phyloP scores from a whole-genome alignment of 257 asterid species.

The Solanum virginianum region DNA sequence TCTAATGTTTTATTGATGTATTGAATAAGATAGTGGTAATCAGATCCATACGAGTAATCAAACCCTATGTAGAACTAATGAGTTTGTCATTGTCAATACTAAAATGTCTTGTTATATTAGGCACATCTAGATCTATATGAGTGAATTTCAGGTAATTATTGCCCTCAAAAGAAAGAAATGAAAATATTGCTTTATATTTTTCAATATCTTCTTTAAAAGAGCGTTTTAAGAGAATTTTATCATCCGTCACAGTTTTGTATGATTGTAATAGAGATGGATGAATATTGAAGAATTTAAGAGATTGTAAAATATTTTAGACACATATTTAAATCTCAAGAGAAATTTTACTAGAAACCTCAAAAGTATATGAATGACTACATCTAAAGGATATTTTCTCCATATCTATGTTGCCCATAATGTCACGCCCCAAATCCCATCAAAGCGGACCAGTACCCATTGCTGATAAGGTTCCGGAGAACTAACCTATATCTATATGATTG shows the following conservation, averaged over 20 bases:
- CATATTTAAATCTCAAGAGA: background rate
- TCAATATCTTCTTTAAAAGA: background rate
- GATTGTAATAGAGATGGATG: background rate
- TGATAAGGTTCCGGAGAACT: no score
- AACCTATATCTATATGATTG: no score
- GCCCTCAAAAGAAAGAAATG: background rate
- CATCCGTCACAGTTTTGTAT: background rate
- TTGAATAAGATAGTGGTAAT: background rate
- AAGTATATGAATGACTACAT: background rate
- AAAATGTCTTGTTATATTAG: fast-evolving
- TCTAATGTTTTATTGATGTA: background rate
- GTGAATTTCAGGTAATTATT: background rate
- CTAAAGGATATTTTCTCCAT: background rate
- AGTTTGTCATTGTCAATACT: background rate
- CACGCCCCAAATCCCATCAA: no score
- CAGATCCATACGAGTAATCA: background rate
- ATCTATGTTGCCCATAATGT: no score
- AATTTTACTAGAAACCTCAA: background rate
- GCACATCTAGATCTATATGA: background rate
- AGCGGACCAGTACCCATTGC: no score
- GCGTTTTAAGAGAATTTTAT: background rate
- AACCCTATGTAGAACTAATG: background rate
- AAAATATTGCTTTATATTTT: background rate
- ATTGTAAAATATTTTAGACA: background rate
- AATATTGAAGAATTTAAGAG: background rate